phyloP scores from a whole-genome alignment of 345 rosid genomes.

The Bruguiera parviflora region DNA sequence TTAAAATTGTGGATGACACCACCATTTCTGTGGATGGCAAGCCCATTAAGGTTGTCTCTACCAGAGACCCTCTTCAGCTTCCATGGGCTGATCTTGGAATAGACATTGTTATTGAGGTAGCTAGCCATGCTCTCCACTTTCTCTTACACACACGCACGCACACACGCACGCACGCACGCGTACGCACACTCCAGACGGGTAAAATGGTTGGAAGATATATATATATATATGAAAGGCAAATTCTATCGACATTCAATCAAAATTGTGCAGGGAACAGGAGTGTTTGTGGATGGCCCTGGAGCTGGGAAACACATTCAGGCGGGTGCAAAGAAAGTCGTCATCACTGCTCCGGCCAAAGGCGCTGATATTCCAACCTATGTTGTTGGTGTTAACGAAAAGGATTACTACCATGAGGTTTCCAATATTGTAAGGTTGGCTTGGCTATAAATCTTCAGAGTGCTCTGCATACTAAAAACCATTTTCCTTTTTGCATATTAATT shows the following conservation, averaged over 20 bases:
- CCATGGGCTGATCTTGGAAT: conserved; percentile 99
- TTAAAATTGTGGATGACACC: conserved; percentile 66
- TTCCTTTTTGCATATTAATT: neutral
- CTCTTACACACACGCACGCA: neutral
- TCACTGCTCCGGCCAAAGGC: conserved; percentile 99
- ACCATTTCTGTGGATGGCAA: conserved; percentile 95
- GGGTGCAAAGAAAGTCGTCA: conserved; percentile 93
- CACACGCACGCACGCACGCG: no score
- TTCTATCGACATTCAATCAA: no score
- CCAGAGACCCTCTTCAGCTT: conserved; percentile 93
- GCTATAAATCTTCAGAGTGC: no score
- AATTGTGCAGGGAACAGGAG: conserved; percentile 80
- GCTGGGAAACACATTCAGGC: conserved; percentile 99
- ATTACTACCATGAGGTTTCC: conserved; percentile 67
- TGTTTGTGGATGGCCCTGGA: conserved; percentile 98
- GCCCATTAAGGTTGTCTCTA: conserved; percentile 77
- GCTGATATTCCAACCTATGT: conserved; percentile 97
- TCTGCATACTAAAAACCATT: neutral
- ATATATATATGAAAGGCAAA: no score
- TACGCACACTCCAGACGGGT: neutral
- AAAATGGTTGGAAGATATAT: neutral
- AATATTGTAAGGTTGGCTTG: conserved; percentile 70
- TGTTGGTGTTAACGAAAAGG: conserved; percentile 85
- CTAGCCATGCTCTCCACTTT: neutral
- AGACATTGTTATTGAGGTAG: conserved; percentile 95